phyloP scores from a whole-genome alignment of 1,284 basidiomycete species.

The Trichosporon inkin region DNA sequence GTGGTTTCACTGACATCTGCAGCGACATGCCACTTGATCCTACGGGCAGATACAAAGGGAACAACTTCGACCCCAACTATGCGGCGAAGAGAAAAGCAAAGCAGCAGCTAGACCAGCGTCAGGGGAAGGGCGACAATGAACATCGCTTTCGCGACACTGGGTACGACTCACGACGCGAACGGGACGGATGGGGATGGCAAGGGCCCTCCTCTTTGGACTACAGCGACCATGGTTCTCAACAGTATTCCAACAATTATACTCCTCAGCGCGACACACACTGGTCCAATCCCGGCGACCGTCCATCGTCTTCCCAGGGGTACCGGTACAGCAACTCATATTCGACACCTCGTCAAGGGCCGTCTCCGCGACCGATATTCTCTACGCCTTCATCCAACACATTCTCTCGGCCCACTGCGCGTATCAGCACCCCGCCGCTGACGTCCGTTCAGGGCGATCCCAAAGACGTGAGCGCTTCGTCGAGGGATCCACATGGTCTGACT shows the following conservation, averaged over 20 bases:
- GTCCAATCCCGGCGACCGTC: neutral
- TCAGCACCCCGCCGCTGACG: neutral
- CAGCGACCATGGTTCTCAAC: neutral
- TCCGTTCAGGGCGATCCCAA: neutral
- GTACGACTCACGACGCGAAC: neutral
- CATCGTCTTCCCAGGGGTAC: neutral
- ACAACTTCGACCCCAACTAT: conserved; percentile 24
- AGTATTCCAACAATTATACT: neutral
- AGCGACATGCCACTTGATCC: conserved; percentile 19
- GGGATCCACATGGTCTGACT: neutral
- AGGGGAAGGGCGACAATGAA: neutral
- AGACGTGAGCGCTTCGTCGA: neutral
- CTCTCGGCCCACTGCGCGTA: neutral
- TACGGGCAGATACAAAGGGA: conserved; percentile 23
- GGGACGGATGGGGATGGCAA: neutral
- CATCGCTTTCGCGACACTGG: neutral
- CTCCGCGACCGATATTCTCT: too few species aligned
- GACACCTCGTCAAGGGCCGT: neutral
- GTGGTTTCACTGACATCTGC: neutral
- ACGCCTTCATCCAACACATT: neutral
- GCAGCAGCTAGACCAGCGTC: neutral
- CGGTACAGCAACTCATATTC: neutral
- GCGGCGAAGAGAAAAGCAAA: conserved; percentile 9
- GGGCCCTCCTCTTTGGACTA: neutral
- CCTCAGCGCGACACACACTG: neutral